Conservation (phyloP, 108 stramenopile species). For the Parmales sp. region DNA sequence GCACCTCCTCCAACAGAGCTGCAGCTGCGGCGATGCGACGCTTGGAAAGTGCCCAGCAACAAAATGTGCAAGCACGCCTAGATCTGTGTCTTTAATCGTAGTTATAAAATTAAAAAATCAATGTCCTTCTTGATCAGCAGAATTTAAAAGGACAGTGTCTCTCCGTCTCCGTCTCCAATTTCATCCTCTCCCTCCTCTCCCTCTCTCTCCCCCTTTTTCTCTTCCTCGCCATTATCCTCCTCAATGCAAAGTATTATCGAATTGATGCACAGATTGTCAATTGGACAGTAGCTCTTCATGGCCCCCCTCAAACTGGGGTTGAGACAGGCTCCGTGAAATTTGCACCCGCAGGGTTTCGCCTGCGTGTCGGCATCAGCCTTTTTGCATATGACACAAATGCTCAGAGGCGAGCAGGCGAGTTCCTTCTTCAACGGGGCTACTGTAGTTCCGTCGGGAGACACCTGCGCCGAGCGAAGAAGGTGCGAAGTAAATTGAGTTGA, state of each 20-base stretch:
- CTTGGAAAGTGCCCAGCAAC: too few relatives aligned
- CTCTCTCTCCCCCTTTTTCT: not conserved
- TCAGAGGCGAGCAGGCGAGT: too few relatives aligned
- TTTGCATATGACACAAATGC: conserved; percentile 60
- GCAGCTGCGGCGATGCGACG: too few relatives aligned
- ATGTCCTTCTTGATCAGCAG: too few relatives aligned
- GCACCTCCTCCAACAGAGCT: too few relatives aligned
- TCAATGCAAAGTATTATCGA: too few relatives aligned
- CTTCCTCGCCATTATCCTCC: not conserved
- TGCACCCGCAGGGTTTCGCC: conserved; percentile 75
- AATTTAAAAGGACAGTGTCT: not conserved
- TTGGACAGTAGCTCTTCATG: too few relatives aligned
- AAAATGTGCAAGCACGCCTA: too few relatives aligned
- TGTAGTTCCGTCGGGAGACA: not conserved
- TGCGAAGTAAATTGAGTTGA: not conserved
- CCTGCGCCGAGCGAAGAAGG: not conserved
- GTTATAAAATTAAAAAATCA: too few relatives aligned
- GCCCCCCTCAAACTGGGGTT: conserved; percentile 64
- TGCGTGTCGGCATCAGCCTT: conserved; percentile 71
- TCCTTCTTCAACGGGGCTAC: not conserved
- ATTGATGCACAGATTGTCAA: too few relatives aligned
- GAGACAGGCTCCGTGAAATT: conserved; percentile 79
- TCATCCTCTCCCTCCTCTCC: not conserved
- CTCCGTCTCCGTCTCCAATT: not conserved
- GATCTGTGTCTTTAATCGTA: too few relatives aligned